Evolutionary conservation across 2,329 filamentous ascomycete species (phyloP).

Genomic region (Moelleriella libera): DNA sequence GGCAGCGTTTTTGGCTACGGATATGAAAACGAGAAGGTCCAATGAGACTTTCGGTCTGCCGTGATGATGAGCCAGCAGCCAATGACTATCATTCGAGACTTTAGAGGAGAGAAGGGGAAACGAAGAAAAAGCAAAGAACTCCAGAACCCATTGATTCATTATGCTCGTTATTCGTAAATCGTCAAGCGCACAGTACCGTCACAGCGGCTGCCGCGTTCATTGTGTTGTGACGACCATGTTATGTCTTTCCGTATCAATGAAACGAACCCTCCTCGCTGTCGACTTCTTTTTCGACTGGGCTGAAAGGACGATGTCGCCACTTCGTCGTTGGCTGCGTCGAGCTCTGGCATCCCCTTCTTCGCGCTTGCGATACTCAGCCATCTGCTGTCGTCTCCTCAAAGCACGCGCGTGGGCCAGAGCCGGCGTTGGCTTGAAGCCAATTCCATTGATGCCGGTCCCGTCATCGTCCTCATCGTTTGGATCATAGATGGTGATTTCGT

Average conservation of each 20-base stretch:
- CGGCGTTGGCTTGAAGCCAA: slow-evolving; percentile 51
- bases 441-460: slow-evolving; percentile 52
- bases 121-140: too few relatives aligned
- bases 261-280: slow-evolving; percentile 21
- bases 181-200: not conserved
- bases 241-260: slow-evolving; percentile 23
- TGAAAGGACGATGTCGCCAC: slow-evolving; percentile 15
- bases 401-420: slow-evolving; percentile 43
- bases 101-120: too few relatives aligned
- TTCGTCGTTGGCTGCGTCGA: slow-evolving; percentile 36
- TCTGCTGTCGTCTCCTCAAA: slow-evolving; percentile 43
- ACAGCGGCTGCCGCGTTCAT: slow-evolving; percentile 6
- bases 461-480: slow-evolving; percentile 52
- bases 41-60: too few relatives aligned
- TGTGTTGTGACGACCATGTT: slow-evolving; percentile 16
- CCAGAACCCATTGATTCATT: too few relatives aligned
- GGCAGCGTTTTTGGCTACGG: too few relatives aligned
- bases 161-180: too few relatives aligned
- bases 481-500: slow-evolving; percentile 54
- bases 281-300: slow-evolving; percentile 13
- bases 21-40: too few relatives aligned
- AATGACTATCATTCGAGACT: too few relatives aligned
- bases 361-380: slow-evolving; percentile 46
- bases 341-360: slow-evolving; percentile 47
- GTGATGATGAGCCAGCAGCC: too few relatives aligned